Evolutionary conservation across 2,329 filamentous ascomycete genomes (phyloP), one percentile per base, ranked within the genome.

Genomic region (Botrytis aclada): DNA sequence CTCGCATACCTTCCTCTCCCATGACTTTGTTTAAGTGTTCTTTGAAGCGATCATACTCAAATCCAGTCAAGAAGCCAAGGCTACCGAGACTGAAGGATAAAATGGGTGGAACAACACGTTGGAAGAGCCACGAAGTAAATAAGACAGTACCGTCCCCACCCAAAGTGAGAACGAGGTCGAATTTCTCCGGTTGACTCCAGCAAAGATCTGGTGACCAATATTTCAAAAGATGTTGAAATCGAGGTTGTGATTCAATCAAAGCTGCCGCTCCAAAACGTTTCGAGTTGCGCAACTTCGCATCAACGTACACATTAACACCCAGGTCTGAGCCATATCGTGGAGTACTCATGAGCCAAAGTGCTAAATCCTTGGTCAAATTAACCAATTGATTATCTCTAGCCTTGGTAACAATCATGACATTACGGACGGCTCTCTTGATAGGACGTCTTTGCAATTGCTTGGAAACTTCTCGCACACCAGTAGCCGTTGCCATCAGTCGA

Each of bases 331-430:
- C 94, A 81, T 99, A 97, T 65, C 96, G 90, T 20, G 96, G 94
- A 4, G 94, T 98, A 74, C 88, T 88, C 74, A 99, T 88, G 47
- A 99, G 86, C 94, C 95, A 99, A 77, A 91, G 89, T 18, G 95
- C 87, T 74, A 99, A 85, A 81, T 99, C 94, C 74, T 93, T 89
- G 2, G 96, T 99, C 77, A 98, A 86, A 77, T 92, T 89, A 47
- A 99, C 95, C 25, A 99, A 87, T 77, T 93, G 90, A 80, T 99
- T 98, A 84, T 99, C 96, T 75, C 96, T 90, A 34, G 96, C 96
- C 83, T 98, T 99, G 75, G 96, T 99, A 76, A 99, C 93, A 79
- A 99, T 97, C 96, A 99, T 98, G 80, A 99, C 89, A 81, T 94
- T 98, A 80, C 89, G 90, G 64, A 99, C 95, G 18, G 95, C 95